phyloP scores from a whole-genome alignment of 495 filamentous ascomycete species.

The Penicillium nucicola region DNA sequence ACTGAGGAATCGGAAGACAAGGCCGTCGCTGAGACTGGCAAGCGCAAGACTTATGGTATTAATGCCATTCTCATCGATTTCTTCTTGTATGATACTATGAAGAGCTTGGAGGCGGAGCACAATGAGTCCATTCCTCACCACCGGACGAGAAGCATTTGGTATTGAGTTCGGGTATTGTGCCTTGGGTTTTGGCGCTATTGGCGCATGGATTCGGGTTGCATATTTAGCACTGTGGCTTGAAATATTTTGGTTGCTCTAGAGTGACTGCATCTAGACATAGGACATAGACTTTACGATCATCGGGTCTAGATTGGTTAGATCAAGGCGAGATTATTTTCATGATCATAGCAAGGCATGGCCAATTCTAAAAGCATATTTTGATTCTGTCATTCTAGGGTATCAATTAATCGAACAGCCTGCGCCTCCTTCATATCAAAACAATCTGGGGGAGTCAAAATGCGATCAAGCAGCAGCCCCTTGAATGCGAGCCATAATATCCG shows the following conservation, averaged over 20 bases:
- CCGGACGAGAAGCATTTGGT: conserved; percentile 93
- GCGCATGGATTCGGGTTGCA: neutral
- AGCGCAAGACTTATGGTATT: conserved; percentile 37
- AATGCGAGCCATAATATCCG: conserved; percentile 51
- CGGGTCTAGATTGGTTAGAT: too few species aligned
- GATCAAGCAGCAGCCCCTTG: conserved; percentile 19
- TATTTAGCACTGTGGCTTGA: neutral
- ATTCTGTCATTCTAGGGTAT: conserved; percentile 21
- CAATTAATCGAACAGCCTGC: conserved; percentile 12
- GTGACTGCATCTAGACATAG: neutral
- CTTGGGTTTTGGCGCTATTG: conserved; percentile 5
- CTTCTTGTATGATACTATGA: conserved; percentile 92
- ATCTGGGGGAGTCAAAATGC: neutral
- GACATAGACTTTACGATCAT: neutral
- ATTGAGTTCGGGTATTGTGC: conserved; percentile 60
- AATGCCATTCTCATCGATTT: conserved; percentile 96
- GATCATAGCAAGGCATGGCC: too few species aligned
- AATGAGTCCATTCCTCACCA: conserved; percentile 78
- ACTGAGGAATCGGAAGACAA: conserved; percentile 3
- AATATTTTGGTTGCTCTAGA: conserved; percentile 8
- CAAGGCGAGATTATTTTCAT: too few species aligned
- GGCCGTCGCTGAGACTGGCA: conserved; percentile 12
- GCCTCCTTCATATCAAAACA: neutral
- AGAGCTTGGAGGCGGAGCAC: conserved; percentile 63
- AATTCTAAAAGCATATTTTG: neutral